Conservation (phyloP, 495 filamentous ascomycete genomes). For the Penicillium angulare region DNA sequence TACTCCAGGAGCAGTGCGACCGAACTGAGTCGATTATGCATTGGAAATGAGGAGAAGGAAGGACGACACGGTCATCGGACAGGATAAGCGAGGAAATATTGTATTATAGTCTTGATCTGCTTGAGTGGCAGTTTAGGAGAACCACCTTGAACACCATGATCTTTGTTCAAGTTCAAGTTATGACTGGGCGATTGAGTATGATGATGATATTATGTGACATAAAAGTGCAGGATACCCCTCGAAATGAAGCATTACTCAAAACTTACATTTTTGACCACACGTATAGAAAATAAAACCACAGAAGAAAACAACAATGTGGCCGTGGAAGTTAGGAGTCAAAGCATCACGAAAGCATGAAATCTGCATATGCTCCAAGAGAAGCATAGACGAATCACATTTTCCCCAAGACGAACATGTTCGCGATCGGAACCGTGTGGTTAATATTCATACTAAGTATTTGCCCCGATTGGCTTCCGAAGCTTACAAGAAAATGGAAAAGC, state of each 20-base stretch:
- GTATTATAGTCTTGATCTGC: not conserved
- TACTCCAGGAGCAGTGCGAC: constrained; percentile 11
- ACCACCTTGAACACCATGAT: not conserved
- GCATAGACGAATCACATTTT: not conserved
- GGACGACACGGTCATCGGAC: no score
- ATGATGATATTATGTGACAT: no score
- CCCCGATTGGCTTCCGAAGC: constrained; percentile 5
- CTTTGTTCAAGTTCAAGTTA: no score
- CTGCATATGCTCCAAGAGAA: no score
- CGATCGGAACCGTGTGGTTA: not conserved
- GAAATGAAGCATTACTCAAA: not conserved
- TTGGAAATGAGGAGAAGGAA: no score
- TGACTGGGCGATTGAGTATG: no score
- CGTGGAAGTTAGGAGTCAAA: no score
- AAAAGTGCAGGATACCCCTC: not conserved
- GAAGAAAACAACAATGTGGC: constrained; percentile 1
- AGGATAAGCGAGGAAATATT: no score
- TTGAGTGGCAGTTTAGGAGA: no score
- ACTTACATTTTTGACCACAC: no score
- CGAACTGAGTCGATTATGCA: not conserved
- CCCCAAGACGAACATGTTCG: constrained; percentile 1
- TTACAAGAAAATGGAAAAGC: constrained; percentile 7
- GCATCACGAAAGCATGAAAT: no score
- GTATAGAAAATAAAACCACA: no score
- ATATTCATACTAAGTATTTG: not conserved